Percentiles rank a stretch among this genome's conserved stretches.
Evolutionary conservation across 176 grass and related monocot species (phyloP).

Genomic region (Canna indica): DNA sequence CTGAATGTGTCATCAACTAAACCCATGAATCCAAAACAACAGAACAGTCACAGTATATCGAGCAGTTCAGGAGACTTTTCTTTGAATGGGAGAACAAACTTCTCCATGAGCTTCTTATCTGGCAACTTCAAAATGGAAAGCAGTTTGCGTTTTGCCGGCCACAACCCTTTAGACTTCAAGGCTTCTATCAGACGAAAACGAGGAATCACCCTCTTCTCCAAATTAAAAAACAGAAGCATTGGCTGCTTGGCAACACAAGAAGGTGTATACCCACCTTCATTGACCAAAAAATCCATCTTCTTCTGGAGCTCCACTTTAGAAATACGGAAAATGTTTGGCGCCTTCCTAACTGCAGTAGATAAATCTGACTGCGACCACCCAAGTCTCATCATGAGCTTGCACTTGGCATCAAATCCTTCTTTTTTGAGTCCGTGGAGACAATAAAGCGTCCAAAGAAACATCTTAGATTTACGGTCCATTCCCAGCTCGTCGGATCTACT

Average conservation of each 20-base stretch:
- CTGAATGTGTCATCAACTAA: no score
- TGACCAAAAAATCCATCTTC: slow-evolving; percentile 27
- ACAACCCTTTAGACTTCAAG: slow-evolving; percentile 32
- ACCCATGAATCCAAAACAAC: no score
- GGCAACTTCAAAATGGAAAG: not conserved
- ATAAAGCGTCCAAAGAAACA: not conserved
- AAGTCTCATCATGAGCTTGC: slow-evolving; percentile 26
- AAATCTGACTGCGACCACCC: slow-evolving; percentile 26
- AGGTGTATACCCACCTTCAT: no score
- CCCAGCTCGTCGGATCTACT: not conserved
- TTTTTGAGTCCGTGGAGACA: not conserved
- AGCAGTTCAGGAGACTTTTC: slow-evolving; percentile 31
- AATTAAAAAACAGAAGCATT: no score
- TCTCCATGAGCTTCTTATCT: slow-evolving; percentile 16
- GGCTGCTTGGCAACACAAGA: no score
- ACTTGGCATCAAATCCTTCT: slow-evolving; percentile 30
- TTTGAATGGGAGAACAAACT: slow-evolving; percentile 28
- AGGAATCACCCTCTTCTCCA: slow-evolving; percentile 28
- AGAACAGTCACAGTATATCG: not conserved
- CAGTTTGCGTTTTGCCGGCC: slow-evolving; percentile 16
- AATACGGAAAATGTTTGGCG: not conserved
- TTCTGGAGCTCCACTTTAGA: slow-evolving; percentile 23
- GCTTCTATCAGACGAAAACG: slow-evolving; percentile 27
- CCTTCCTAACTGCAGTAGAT: not conserved
- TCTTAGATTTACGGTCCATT: not conserved